phyloP scores from a whole-genome alignment of 1,139 yeast species.

The Entelexis sorbosivorans region DNA sequence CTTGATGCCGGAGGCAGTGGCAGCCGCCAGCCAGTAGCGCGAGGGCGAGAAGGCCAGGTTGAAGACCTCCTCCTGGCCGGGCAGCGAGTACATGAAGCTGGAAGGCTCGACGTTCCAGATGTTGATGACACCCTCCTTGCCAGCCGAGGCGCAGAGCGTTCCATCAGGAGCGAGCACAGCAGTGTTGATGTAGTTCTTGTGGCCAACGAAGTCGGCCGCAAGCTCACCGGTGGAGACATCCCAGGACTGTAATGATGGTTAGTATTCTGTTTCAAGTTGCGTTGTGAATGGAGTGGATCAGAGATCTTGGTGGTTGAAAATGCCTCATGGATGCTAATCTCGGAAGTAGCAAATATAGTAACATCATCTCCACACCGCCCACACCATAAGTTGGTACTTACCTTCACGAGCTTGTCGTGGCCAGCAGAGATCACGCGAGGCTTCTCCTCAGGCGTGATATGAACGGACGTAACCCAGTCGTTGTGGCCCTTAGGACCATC shows the following conservation, averaged over 20 bases:
- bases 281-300: constrained; percentile 39
- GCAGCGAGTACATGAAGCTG: constrained; percentile 85
- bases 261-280: constrained; percentile 32
- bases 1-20: constrained; percentile 96
- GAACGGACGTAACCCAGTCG: constrained; percentile 99
- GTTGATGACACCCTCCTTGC: constrained; percentile 98
- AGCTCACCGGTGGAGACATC: constrained; percentile 81
- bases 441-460: constrained; percentile 69
- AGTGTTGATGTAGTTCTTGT: constrained; percentile 97
- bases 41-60: constrained; percentile 99
- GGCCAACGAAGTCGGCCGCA: constrained; percentile 96
- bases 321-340: constrained; percentile 56
- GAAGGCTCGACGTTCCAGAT: constrained; percentile 94
- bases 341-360: constrained; percentile 98
- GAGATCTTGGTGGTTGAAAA: constrained; percentile 88
- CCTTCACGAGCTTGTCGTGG: constrained; percentile 98
- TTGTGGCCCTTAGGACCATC: constrained; percentile 59
- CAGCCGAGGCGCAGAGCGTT: constrained; percentile 98
- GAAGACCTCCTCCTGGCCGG: constrained; percentile 93
- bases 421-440: constrained; percentile 93
- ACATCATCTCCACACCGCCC: constrained; percentile 24
- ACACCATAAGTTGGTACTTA: constrained; percentile 42
- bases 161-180: constrained; percentile 99
- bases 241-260: constrained; percentile 58
- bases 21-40: constrained; percentile 99